Evolutionary conservation across 805 yeast genomes (phyloP), one percentile per base, ranked within the genome.

Genomic region (Huiozyma sinensis): DNA sequence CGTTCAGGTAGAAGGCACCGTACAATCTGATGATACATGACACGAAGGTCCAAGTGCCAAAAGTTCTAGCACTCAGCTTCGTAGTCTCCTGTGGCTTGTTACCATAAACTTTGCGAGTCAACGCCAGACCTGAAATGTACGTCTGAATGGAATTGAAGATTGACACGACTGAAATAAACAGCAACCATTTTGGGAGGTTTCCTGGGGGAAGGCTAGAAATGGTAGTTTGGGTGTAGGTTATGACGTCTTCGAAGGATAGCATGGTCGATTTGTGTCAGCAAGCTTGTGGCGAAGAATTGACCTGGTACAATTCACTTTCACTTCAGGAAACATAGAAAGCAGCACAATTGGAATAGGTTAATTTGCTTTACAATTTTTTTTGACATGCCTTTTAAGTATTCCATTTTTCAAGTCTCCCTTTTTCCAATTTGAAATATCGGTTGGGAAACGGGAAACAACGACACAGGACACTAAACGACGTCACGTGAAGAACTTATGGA

Each of bases 11-110:
- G 65, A 82, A 83, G 10, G 97, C 94, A 44, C 95, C 95, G 61
- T 84, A 87, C 50, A 81, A 72, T 59, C 98, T 77, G 40, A 92
- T 81, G 30, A 90, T 70, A 1, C 95, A 76, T 2, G 95, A 80
- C 53, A 89, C 73, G 35, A 89, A 69, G 0, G 98, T 92, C 98
- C 98, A 92, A 0, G 98, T 92, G 32, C 98, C 98, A 63, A 92
- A 92, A 0, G 98, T 90, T 56, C 98, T 76, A n/a, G 96, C 95
- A 53, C 92, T 79, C 51, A 92, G 70, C 10, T 67, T 63, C 1
- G 79, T 76, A 28, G 81, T 82, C 60, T 83, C 75, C 6, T 58
- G 51, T 11, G 89, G 87, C 39, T 73, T 64, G 42, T 65, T 70
- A 32, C 75, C 81, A 60, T 92, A 92, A 6, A 92, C 97, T 50